A percentile compares a stretch with the other conserved stretches of the same genome.
phyloP scores from a whole-genome alignment of 768 basidiomycete genomes.

The Cubamyces sp. region DNA sequence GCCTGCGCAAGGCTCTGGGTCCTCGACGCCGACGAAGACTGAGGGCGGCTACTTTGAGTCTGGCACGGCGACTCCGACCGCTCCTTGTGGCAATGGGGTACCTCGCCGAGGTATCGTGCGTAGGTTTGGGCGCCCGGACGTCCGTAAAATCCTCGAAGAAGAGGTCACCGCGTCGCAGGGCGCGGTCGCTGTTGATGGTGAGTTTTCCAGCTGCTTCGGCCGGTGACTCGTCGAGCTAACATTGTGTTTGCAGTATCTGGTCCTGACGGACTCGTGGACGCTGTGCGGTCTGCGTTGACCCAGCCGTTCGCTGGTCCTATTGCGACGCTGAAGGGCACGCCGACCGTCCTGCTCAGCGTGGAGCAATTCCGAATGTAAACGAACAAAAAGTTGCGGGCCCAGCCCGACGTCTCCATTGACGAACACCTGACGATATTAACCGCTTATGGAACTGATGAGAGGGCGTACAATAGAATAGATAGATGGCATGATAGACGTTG shows the following conservation, averaged over 20 bases:
- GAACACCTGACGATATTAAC: background rate
- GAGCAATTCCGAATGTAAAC: slow-evolving; percentile 24
- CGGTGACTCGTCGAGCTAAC: background rate
- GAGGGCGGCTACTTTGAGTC: slow-evolving; percentile 1
- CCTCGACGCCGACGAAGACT: background rate
- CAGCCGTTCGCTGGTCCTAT: slow-evolving; percentile 16
- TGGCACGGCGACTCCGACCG: background rate
- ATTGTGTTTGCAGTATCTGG: slow-evolving; percentile 28
- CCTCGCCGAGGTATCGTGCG: background rate
- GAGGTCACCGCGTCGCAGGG: slow-evolving; percentile 29
- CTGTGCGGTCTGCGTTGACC: slow-evolving; percentile 26
- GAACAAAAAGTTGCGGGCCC: background rate
- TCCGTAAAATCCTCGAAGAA: slow-evolving; percentile 30
- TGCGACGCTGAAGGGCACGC: slow-evolving; percentile 15
- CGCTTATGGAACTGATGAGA: background rate
- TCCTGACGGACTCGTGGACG: slow-evolving; percentile 26
- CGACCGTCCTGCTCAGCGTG: slow-evolving; percentile 22
- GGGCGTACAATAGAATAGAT: background rate
- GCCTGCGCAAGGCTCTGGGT: background rate
- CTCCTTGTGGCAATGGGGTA: background rate
- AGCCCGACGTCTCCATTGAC: background rate
- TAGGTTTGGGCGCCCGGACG: slow-evolving; percentile 31
- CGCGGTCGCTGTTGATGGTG: slow-evolving; percentile 38
- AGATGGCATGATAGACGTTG: background rate
- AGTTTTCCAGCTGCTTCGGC: slow-evolving; percentile 5